Evolutionary conservation across 2,329 filamentous ascomycete species (phyloP), one percentile per base, ranked within the genome.

Genomic region (Alternaria ethzedia): DNA sequence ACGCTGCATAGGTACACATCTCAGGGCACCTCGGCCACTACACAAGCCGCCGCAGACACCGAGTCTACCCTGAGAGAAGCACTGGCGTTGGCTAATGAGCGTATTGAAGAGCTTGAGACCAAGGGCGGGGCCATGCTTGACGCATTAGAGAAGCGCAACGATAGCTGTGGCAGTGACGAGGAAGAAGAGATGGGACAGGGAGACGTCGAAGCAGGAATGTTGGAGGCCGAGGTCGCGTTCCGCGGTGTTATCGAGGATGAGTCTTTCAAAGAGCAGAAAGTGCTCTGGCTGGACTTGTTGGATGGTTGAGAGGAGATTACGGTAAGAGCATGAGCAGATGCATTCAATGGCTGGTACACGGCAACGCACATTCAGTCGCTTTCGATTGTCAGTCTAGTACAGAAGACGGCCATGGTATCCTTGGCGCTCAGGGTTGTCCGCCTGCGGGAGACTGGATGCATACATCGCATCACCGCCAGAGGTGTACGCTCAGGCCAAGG

Each of bases 51-150:
- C 5, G 26, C 45, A n/a, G 30, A 56, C n/a, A 64, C 46, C 7
- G 59, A 67, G 23, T 20, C 52, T 10, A 25, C 55, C 4, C 57
- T 73, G 3, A 44, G 59, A 9, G 68, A 71, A 26, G 69, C 68
- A 6, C 59, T 71, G 1, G 61, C 61, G 3, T 6, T 57, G 8
- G 65, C 70, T 4, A 51, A 26, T 12, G 62, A 69, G 28, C 58
- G 66, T 3, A 66, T 71, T 21, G 64, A 65, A 20, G 66, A 73
- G 44, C 47, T 73, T n/a, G 69, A 70, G 54, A 26, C 3, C 2
- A 67, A 25, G 12, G 66, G 66, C 3, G 60, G 59, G 28, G 57
- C 28, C 2, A 13, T 73, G 13, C 57, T 73, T 4, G 61, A 66
- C 43, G 64, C 60, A 6, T 43, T 70, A 3, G 62, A 68, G 12